Evolutionary conservation across 2,329 filamentous ascomycete species (phyloP).

Genomic region (Aaosphaeria pasadenensis): DNA sequence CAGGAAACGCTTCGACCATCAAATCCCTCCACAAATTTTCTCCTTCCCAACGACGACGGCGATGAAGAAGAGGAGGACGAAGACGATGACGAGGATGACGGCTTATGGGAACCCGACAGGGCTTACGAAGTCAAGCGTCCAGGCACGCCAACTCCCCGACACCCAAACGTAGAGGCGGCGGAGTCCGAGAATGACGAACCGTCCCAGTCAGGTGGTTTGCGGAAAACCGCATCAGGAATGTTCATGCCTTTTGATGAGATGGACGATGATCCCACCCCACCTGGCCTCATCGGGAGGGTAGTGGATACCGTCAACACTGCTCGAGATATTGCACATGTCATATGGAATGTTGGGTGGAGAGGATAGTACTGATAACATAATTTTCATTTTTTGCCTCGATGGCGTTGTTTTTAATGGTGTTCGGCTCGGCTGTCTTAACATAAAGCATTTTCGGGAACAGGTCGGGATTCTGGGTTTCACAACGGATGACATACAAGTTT

Average conservation of each 20-base stretch:
- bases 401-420: not conserved
- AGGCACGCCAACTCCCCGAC: slow-evolving; percentile 30
- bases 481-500: no score
- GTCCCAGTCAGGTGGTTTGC: slow-evolving; percentile 54
- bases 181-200: slow-evolving; percentile 10
- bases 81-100: slow-evolving; percentile 44
- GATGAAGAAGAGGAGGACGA: slow-evolving; percentile 11
- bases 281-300: slow-evolving; percentile 72
- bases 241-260: slow-evolving; percentile 84
- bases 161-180: slow-evolving; percentile 8
- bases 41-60: slow-evolving; percentile 59
- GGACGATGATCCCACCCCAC: slow-evolving; percentile 55
- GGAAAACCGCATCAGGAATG: slow-evolving; percentile 81
- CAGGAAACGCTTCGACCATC: slow-evolving; percentile 77
- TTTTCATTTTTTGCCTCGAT: not conserved
- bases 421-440: not conserved
- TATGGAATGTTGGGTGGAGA: slow-evolving; percentile 66
- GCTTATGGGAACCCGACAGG: slow-evolving; percentile 44
- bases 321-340: slow-evolving; percentile 62
- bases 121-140: slow-evolving; percentile 34
- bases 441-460: not conserved
- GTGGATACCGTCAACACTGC: slow-evolving; percentile 73
- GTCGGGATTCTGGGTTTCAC: no score
- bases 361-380: slow-evolving; percentile 20
- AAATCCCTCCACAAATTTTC: slow-evolving; percentile 62